These are phyloP conservation scores for Neurospora sp. DNA, from an alignment of 2,329 filamentous ascomycete genomes.

Conservation along the genomic window DNA sequence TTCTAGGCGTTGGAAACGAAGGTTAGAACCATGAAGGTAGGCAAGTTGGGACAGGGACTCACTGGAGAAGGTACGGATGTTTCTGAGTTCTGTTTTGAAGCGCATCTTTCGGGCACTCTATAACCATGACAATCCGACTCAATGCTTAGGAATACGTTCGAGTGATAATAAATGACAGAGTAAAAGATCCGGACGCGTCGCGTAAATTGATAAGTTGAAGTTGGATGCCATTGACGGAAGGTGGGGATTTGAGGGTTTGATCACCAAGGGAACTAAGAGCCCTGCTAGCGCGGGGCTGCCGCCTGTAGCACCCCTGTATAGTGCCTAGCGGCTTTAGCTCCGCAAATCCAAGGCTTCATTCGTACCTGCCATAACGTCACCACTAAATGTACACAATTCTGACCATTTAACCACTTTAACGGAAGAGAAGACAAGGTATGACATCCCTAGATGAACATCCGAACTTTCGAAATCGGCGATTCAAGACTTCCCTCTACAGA, in stretches of 20 bases:
- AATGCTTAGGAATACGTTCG: background rate
- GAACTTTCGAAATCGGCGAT: background rate
- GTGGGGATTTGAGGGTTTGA: background rate
- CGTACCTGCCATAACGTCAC: background rate
- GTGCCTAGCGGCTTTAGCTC: background rate
- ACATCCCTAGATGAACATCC: background rate
- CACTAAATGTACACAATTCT: background rate
- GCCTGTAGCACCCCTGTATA: background rate
- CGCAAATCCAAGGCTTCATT: background rate
- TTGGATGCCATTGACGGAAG: background rate
- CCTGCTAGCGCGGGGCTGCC: background rate
- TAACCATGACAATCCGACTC: background rate
- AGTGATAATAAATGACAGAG: background rate
- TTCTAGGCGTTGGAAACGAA: conserved; percentile 31
- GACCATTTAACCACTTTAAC: background rate
- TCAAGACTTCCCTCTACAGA: background rate
- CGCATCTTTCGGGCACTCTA: conserved; percentile 38
- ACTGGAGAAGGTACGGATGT: conserved; percentile 58
- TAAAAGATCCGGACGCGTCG: conserved; percentile 1
- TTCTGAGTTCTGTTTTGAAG: conserved; percentile 56
- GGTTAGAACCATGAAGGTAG: background rate
- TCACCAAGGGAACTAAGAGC: background rate
- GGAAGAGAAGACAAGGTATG: background rate
- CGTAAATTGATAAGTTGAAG: conserved; percentile 2
- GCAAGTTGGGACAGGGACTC: conserved; percentile 19